Percentiles rank a stretch among this genome's conserved stretches.
These are phyloP conservation scores for Torulaspora gathmanii DNA, from an alignment of 805 yeast species.

Conservation along the genomic window DNA sequence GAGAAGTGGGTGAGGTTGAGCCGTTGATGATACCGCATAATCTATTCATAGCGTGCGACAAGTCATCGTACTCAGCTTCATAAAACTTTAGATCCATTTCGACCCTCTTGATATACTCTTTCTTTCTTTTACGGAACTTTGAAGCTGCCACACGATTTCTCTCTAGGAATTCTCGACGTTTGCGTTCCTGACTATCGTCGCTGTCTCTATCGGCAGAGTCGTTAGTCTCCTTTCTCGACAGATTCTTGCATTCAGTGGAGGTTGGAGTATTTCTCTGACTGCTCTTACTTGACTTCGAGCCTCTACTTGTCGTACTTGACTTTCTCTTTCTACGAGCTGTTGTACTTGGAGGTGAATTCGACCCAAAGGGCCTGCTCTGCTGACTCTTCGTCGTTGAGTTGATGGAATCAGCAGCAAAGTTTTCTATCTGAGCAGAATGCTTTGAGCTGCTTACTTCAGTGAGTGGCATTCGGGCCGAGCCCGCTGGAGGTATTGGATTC, in stretches of 20 bases:
- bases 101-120: slow-evolving; percentile 77
- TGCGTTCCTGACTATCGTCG: slow-evolving; percentile 66
- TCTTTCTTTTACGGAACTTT: slow-evolving; percentile 91
- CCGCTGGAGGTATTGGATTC: not conserved
- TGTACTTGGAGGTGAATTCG: slow-evolving; percentile 9
- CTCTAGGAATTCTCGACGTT: slow-evolving; percentile 69
- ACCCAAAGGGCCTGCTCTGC: slow-evolving; percentile 4
- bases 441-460: not conserved
- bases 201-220: slow-evolving; percentile 29
- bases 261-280: slow-evolving; percentile 10
- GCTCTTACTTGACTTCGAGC: slow-evolving; percentile 12
- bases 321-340: slow-evolving; percentile 9
- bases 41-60: slow-evolving; percentile 37
- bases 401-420: not conserved
- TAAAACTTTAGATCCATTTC: slow-evolving; percentile 72
- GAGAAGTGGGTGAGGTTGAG: slow-evolving; percentile 7
- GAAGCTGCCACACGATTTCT: slow-evolving; percentile 93
- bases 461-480: not conserved
- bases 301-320: slow-evolving; percentile 7
- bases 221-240: slow-evolving; percentile 1
- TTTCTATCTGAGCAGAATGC: not conserved
- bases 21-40: slow-evolving; percentile 21
- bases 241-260: slow-evolving; percentile 1
- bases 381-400: slow-evolving; percentile 1
- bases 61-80: slow-evolving; percentile 61